These are phyloP conservation scores for Chenopodium suecicum DNA, from an alignment of 148 eudicot genomes.

Conservation along the genomic window DNA sequence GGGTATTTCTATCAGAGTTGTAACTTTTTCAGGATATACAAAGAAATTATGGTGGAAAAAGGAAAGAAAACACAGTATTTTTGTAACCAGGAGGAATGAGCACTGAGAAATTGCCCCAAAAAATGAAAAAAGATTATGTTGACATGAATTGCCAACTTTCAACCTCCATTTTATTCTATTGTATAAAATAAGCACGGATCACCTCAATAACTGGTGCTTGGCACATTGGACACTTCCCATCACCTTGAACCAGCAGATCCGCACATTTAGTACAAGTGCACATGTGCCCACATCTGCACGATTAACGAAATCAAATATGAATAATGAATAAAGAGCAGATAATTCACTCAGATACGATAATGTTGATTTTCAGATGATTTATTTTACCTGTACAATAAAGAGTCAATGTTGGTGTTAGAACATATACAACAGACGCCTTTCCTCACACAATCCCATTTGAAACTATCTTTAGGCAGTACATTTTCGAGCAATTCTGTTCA, in stretches of 20 bases:
- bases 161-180: constrained; percentile 30
- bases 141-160: background rate
- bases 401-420: constrained; percentile 56
- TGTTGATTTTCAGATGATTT: background rate
- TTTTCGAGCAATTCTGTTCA: constrained; percentile 34
- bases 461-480: constrained; percentile 37
- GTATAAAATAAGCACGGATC: constrained; percentile 66
- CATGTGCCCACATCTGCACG: constrained; percentile 91
- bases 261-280: constrained; percentile 87
- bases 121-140: background rate
- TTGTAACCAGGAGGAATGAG: constrained; percentile 16
- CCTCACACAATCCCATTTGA: constrained; percentile 65
- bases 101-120: constrained; percentile 9
- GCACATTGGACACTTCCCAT: constrained; percentile 84
- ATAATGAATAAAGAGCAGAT: background rate
- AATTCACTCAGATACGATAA: background rate
- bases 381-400: constrained; percentile 76
- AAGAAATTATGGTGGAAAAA: constrained; percentile 6
- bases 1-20: constrained; percentile 13
- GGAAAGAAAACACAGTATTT: background rate
- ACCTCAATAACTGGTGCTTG: constrained; percentile 79
- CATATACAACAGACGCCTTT: constrained; percentile 87
- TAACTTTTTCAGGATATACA: constrained; percentile 24
- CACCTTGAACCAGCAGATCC: constrained; percentile 48
- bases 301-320: background rate